phyloP scores from a whole-genome alignment of 257 asterid genomes.

The Capsicum baccatum region DNA sequence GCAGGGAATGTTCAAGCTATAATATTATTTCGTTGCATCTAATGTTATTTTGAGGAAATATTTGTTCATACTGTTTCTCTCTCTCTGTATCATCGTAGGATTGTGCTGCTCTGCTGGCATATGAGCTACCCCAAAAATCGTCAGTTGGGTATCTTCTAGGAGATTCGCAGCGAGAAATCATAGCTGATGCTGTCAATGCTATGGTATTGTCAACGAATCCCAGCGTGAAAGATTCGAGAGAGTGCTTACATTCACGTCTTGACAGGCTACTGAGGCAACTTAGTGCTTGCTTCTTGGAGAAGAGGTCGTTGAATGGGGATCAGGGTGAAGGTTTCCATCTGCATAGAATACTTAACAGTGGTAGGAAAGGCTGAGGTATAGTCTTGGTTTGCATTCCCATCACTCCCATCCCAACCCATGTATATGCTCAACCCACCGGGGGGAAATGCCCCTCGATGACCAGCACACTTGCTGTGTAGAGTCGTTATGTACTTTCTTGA shows the following conservation, averaged over 20 bases:
- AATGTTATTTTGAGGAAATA: constrained; percentile 17
- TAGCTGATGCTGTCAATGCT: constrained; percentile 93
- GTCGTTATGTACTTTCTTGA: constrained; percentile 8
- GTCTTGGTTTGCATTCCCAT: background rate
- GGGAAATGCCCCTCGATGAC: constrained; percentile 21
- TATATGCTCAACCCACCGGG: constrained; percentile 30
- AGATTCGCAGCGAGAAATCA: constrained; percentile 80
- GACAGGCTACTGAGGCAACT: constrained; percentile 84
- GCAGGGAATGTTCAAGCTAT: background rate
- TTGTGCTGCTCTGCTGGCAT: constrained; percentile 90
- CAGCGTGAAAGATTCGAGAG: constrained; percentile 46
- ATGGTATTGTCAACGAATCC: constrained; percentile 70
- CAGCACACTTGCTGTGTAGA: constrained; percentile 24
- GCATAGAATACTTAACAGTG: constrained; percentile 60
- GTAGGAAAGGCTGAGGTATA: constrained; percentile 43
- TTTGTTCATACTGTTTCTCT: background rate
- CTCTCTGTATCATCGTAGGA: constrained; percentile 55
- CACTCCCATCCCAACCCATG: constrained; percentile 29
- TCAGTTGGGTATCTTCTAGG: constrained; percentile 84
- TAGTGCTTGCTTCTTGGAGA: constrained; percentile 78
- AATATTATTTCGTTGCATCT: background rate
- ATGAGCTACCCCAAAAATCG: constrained; percentile 70
- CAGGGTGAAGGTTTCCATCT: constrained; percentile 86
- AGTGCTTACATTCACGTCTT: constrained; percentile 71
- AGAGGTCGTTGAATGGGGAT: constrained; percentile 70